phyloP scores from a whole-genome alignment of 2,329 filamentous ascomycete genomes.

The Decorospora gaudefroyi region DNA sequence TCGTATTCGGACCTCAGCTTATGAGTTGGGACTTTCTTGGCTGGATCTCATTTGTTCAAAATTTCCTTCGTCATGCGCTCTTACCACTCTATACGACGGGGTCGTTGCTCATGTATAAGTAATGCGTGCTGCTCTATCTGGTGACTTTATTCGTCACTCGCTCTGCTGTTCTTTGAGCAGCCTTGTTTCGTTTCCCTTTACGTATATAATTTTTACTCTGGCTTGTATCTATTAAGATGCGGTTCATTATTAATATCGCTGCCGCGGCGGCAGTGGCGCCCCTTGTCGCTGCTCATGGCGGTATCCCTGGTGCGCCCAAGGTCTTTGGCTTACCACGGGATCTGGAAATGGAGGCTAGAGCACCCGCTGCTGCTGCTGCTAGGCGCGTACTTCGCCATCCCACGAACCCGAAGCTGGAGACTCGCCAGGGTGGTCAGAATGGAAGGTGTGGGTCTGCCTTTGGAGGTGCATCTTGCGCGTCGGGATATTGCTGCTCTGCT shows the following conservation, averaged over 20 bases:
- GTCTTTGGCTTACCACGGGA: conserved; percentile 43
- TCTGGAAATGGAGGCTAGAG: conserved; percentile 30
- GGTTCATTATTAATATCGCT: conserved; percentile 37
- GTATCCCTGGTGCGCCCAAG: conserved; percentile 38
- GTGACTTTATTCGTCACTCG: conserved; percentile 8
- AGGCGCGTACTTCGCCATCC: conserved; percentile 32
- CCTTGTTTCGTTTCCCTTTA: not conserved
- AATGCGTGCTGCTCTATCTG: too few species aligned
- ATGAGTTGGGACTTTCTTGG: conserved; percentile 4
- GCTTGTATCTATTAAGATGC: conserved; percentile 38
- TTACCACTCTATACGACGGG: conserved; percentile 1
- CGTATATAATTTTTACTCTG: not conserved
- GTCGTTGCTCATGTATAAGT: too few species aligned
- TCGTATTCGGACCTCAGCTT: conserved; percentile 10
- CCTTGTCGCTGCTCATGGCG: conserved; percentile 42
- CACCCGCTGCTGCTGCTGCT: conserved; percentile 24
- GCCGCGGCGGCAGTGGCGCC: conserved; percentile 37
- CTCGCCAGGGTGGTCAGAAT: conserved; percentile 44
- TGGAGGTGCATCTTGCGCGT: conserved; percentile 38
- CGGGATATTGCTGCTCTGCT: conserved; percentile 44
- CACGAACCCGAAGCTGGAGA: conserved; percentile 25
- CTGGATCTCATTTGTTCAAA: not conserved
- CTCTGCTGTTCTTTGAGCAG: conserved; percentile 4
- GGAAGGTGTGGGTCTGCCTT: conserved; percentile 41
- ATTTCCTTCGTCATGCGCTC: not conserved